Evolutionary conservation across 1,284 basidiomycete species (phyloP), one percentile per base, ranked within the genome.

Genomic region (Leccinum solheimii): DNA sequence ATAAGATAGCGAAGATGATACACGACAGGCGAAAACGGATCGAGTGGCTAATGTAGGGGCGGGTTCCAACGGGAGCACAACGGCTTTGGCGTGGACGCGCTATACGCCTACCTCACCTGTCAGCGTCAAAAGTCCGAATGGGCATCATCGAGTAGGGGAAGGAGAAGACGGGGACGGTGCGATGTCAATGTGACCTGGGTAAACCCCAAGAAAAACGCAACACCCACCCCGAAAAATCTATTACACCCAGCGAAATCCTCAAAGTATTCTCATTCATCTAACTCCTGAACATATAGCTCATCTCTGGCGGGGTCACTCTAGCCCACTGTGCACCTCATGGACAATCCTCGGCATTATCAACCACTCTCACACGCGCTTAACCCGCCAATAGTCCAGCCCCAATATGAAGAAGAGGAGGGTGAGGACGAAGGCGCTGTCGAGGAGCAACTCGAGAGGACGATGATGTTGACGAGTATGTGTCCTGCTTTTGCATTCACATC

Each of bases 291-390:
- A 68, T 62, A 72, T 69, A 23, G 45, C 64, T 61, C 65, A 68
- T 68, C 53, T 55, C 13, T 11, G 26, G 23, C 32, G 38, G 56
- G 64, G 65, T 58, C 52, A 63, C 43, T 57, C 38, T 48, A 62
- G 36, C 43, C 55, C 16, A 13, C 50, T 51, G 62, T 59, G 51
- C 34, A 48, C 52, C 50, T 48, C 64, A 90, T 89, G 87, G 87
- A 88, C 76, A 87, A 88, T 72, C 85, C 86, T 60, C 88, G 90
- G 73, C 85, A 88, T 70, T 91, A 91, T 77, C 88, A 90, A 66
- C 86, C 89, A 50, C 81, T 91, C 69, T 91, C 89, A 62, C 86
- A 90, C 78, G 90, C 89, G 55, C 80, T 91, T 55, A 79, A 89
- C 72, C 87, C 85, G 2, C 85, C 83, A 59, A 76, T 77, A 60